Percentiles rank a stretch among this genome's conserved stretches.
Conservation (phyloP, 176 grass and related monocot species). For the Urochloa ruziziensis region DNA sequence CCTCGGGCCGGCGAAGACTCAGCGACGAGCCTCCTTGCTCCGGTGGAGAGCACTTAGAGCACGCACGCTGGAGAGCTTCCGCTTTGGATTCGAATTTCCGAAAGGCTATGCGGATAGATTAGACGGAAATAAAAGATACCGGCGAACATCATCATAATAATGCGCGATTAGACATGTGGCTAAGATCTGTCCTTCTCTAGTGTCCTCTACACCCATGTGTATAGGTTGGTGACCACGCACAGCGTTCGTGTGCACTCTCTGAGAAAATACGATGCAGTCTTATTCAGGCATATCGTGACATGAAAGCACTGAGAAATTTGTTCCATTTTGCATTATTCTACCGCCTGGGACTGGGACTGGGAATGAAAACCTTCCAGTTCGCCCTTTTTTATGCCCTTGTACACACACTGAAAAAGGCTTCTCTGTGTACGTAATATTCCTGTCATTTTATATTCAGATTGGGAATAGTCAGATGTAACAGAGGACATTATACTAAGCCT, state of each 20-base stretch:
- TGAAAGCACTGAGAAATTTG: background rate
- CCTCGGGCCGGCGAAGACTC: no score
- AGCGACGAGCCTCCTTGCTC: background rate
- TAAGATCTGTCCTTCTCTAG: slow-evolving; percentile 21
- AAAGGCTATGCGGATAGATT: slow-evolving; percentile 38
- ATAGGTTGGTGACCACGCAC: background rate
- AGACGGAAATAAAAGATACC: slow-evolving; percentile 20
- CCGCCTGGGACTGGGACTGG: background rate
- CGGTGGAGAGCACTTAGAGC: slow-evolving; percentile 22
- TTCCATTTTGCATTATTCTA: background rate
- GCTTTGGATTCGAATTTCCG: slow-evolving; percentile 27
- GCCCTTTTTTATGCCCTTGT: background rate
- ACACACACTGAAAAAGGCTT: background rate
- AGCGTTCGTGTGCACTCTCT: background rate
- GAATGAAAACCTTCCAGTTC: background rate
- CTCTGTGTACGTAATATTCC: background rate
- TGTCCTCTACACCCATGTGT: background rate
- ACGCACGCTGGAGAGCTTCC: background rate
- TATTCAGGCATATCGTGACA: slow-evolving; percentile 23
- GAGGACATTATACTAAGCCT: background rate
- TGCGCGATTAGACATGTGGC: slow-evolving; percentile 30
- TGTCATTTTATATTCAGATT: background rate
- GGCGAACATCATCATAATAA: slow-evolving; percentile 38
- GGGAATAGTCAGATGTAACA: background rate
- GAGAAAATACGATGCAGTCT: background rate